Evolutionary conservation across 2,329 filamentous ascomycete species (phyloP).

Genomic region (Colletotrichum tofieldiae): DNA sequence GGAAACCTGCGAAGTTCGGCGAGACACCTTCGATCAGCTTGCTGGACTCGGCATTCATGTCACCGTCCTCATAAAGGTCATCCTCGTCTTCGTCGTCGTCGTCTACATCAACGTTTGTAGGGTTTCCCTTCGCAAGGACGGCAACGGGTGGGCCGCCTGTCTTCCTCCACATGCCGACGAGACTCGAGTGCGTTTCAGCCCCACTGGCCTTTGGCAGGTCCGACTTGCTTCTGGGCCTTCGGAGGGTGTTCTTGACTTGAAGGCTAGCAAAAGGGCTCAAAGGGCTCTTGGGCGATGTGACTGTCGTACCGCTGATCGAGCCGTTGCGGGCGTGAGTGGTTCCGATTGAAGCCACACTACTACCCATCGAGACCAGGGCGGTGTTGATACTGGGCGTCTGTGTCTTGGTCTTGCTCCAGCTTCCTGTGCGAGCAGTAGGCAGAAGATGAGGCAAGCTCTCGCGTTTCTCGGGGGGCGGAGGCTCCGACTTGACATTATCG

Average conservation of each 20-base stretch:
- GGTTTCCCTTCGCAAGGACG: slow-evolving; percentile 56
- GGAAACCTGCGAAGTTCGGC: slow-evolving; percentile 84
- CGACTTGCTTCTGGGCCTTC: slow-evolving; percentile 71
- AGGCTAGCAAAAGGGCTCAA: slow-evolving; percentile 63
- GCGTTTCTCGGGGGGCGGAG: slow-evolving; percentile 55
- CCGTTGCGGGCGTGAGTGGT: slow-evolving; percentile 71
- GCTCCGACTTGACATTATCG: slow-evolving; percentile 49
- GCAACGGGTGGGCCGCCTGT: slow-evolving; percentile 70
- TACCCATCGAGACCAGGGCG: slow-evolving; percentile 70
- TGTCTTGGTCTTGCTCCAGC: slow-evolving; percentile 66
- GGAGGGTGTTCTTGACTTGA: slow-evolving; percentile 64
- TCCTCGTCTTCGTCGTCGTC: slow-evolving; percentile 75
- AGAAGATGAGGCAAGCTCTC: slow-evolving; percentile 63
- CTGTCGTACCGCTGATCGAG: slow-evolving; percentile 71
- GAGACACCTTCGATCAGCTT: slow-evolving; percentile 78
- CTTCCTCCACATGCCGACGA: slow-evolving; percentile 68
- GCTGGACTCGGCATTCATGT: slow-evolving; percentile 73
- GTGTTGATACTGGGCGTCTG: slow-evolving; percentile 72
- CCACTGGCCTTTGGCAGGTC: slow-evolving; percentile 61
- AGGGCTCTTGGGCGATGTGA: slow-evolving; percentile 69
- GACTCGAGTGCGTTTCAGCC: slow-evolving; percentile 53
- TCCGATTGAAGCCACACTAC: slow-evolving; percentile 69
- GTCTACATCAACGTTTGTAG: slow-evolving; percentile 48
- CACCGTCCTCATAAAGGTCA: slow-evolving; percentile 69
- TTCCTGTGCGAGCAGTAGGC: slow-evolving; percentile 66